Evolutionary conservation across 2,329 filamentous ascomycete species (phyloP), one percentile per base, ranked within the genome.

Genomic region (Diaporthe citri): DNA sequence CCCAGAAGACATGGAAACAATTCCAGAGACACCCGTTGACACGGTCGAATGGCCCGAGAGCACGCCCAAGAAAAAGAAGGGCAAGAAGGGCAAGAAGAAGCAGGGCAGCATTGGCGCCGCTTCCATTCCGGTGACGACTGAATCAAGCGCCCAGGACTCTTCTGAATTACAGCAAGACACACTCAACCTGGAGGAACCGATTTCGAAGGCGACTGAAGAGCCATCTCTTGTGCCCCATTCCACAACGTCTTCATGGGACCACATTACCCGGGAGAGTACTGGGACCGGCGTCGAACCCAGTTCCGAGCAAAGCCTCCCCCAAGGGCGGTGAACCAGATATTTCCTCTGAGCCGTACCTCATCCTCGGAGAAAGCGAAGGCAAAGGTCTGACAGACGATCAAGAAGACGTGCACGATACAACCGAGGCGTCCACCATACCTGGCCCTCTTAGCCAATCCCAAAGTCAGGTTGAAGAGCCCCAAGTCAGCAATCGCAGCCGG

Each of bases 81-180:
- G 74, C 46, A 82, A 81, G 64, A 82, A 82, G 73, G 79, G 78
- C 71, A 82, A 82, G 75, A 84, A 83, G 75, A 83, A 83, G 75
- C 82, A 82, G 75, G 73, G 25, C 46, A 52, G 67, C 25, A 43
- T 59, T 5, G 41, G 60, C 20, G 25, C 7, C 15, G 22, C 57
- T 52, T 59, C 55, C 17, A 13, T 39, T 31, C 56, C 52, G 12
- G 10, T 34, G 17, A n/a, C 31, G 12, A 20, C 39, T 34, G 46
- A 20, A n/a, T 6, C 57, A 41, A 69, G 51, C 67, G 22, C 28
- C 2, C 2, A 9, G 15, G 2, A 25, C n/a, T 22, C 59, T 43
- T 36, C 59, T 22, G 55, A 28, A 25, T 12, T 66, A 28, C 73
- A 69, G 55, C 67, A 55, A 55, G 59, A 46, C 36, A 15, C 13